Evolutionary conservation across 768 basidiomycete genomes (phyloP), one percentile per base, ranked within the genome.

Genomic region (Serendipita sp.): DNA sequence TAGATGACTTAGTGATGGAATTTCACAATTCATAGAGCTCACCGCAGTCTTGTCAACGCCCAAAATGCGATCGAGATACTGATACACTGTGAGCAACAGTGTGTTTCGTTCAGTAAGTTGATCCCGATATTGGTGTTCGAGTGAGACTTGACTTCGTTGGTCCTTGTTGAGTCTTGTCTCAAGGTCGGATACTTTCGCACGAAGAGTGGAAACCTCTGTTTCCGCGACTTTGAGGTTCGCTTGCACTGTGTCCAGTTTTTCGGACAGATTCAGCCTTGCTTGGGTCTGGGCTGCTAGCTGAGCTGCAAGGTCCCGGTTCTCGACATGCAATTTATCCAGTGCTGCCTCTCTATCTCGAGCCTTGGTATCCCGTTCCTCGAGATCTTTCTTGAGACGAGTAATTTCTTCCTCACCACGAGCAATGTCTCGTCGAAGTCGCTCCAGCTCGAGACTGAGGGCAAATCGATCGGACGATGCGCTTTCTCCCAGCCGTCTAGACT

Each of bases 81-180:
- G 92, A 73, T 92, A 96, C 32, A 96, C 89, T 5, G 91, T 92
- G 69, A 96, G 77, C 63, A 97, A 76, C 35, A 97, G 78, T 30
- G 92, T 93, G 72, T 93, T 96, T 65, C 92, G 79, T 77, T 97
- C 95, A 16, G 91, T 92, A 38, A 95, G 74, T 75, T 97, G 94
- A 74, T 95, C 90, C 32, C 93, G 80, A 71, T 89, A 92, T 74
- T 91, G 86, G 64, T 76, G 81, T 74, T 95, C 92, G 2, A 85
- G 83, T 28, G 75, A 73, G 67, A 90, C 72, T 66, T 92, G 72
- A 46, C 83, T 78, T 44, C 88, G 78, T 73, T 92, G 89, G 67
- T 93, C 92, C 73, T 90, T 91, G 45, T 83, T 82, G 67, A 94
- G 74, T 65, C 90, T 78, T 66, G 80, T 79, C 76, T 98, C 95